phyloP scores from a whole-genome alignment of 345 rosid species.

The Salix brachista region DNA sequence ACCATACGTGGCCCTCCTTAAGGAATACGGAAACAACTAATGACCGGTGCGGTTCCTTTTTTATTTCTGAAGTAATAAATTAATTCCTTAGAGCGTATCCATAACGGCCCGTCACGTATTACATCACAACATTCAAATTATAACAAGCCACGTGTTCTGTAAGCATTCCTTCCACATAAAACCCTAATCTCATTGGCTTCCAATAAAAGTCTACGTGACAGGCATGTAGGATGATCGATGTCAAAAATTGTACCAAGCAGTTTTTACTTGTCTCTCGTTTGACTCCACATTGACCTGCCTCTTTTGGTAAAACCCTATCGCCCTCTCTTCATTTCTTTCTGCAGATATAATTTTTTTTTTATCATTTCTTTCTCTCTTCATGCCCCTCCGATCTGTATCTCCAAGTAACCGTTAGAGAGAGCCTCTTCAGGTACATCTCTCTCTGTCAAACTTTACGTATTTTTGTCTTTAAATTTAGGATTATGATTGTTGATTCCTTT shows the following conservation, averaged over 20 bases:
- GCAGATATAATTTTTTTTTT: background rate
- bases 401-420: constrained; percentile 19
- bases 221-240: background rate
- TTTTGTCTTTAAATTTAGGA: background rate
- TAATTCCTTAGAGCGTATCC: background rate
- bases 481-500: background rate
- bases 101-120: background rate
- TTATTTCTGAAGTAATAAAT: background rate
- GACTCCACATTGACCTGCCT: background rate
- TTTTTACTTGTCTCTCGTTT: background rate
- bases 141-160: background rate
- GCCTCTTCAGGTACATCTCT: constrained; percentile 9
- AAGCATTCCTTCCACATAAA: background rate
- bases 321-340: background rate
- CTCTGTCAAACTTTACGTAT: background rate
- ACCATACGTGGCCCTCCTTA: constrained; percentile 24
- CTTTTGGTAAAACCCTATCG: constrained; percentile 11
- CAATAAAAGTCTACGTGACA: background rate
- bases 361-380: background rate
- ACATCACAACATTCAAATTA: background rate
- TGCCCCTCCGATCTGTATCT: constrained; percentile 29
- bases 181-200: background rate
- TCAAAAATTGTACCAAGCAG: too few relatives aligned
- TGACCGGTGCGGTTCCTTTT: background rate
- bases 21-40: background rate